phyloP scores from a whole-genome alignment of 352 stramenopile species.

The Phytopythium montanum region DNA sequence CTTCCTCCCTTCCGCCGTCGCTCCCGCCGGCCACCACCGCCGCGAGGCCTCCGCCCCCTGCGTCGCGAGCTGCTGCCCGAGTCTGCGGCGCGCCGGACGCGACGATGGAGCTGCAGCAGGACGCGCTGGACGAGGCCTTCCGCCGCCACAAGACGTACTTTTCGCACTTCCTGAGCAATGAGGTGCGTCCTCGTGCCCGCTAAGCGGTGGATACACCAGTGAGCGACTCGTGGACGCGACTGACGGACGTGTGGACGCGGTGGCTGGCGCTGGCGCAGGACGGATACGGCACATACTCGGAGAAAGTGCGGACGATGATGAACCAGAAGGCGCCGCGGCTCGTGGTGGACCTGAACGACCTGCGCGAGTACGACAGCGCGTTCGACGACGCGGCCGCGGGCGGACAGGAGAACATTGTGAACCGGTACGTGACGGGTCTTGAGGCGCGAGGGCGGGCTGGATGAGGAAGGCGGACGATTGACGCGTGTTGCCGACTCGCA shows the following conservation, averaged over 20 bases:
- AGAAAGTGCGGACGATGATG: constrained; percentile 84
- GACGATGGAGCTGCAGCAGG: constrained; percentile 78
- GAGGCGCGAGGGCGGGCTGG: neutral
- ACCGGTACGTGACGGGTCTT: constrained; percentile 19
- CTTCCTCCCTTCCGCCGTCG: neutral
- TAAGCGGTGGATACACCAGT: neutral
- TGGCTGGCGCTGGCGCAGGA: constrained; percentile 24
- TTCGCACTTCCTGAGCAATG: constrained; percentile 72
- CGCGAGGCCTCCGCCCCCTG: too few relatives aligned
- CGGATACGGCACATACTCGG: constrained; percentile 69
- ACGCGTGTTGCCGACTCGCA: constrained; percentile 12
- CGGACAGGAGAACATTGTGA: constrained; percentile 73
- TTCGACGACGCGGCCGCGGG: constrained; percentile 61
- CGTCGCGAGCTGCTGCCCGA: too few relatives aligned
- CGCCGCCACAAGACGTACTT: constrained; percentile 89
- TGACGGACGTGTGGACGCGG: neutral
- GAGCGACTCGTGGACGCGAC: neutral
- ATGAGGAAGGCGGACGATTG: too few relatives aligned
- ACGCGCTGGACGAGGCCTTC: constrained; percentile 82
- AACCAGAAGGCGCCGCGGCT: constrained; percentile 70
- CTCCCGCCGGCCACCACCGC: too few relatives aligned
- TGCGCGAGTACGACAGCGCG: constrained; percentile 87
- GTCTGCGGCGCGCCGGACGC: neutral
- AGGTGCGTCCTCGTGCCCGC: constrained; percentile 30
- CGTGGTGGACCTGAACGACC: constrained; percentile 88